A percentile compares a stretch with the other conserved stretches of the same genome.
phyloP scores from a whole-genome alignment of 441 rosid genomes.

The Gossypium laxum region DNA sequence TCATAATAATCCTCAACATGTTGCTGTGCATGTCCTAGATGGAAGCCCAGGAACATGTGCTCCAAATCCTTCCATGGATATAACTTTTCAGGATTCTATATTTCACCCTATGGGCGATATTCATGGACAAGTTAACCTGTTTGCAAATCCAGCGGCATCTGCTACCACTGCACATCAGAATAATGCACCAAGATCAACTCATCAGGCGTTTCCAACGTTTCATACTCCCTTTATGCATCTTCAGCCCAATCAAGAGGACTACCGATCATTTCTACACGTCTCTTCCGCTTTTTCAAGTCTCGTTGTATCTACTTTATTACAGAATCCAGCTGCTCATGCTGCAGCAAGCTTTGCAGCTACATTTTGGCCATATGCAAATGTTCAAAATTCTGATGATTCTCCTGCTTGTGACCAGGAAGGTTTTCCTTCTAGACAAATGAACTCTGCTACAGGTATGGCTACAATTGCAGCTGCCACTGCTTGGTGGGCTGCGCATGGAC shows the following conservation, averaged over 20 bases:
- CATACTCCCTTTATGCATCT: conserved; percentile 39
- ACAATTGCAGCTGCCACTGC: conserved; percentile 85
- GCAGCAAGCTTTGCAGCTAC: conserved; percentile 82
- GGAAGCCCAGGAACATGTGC: conserved; percentile 39
- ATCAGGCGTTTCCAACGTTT: conserved; percentile 45
- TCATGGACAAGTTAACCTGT: conserved; percentile 31
- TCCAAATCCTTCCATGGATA: conserved; percentile 37
- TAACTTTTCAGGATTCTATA: conserved; percentile 40
- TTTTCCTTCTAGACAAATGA: conserved; percentile 32
- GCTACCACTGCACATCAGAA: conserved; percentile 37
- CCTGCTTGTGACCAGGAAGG: conserved; percentile 37
- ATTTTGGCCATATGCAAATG: conserved; percentile 59
- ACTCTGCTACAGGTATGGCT: conserved; percentile 55
- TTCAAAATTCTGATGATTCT: conserved; percentile 46
- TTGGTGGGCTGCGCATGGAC: conserved; percentile 95
- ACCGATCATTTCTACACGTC: conserved; percentile 54
- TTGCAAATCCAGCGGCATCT: conserved; percentile 51
- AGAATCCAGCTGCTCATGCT: conserved; percentile 83
- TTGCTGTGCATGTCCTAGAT: conserved; percentile 51
- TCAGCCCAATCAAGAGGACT: conserved; percentile 52
- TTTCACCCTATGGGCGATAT: conserved; percentile 44
- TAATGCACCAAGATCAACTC: conserved; percentile 31
- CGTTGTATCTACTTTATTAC: conserved; percentile 63
- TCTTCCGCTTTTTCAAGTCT: conserved; percentile 82
- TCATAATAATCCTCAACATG: conserved; percentile 61